Evolutionary conservation across 2,329 filamentous ascomycete species (phyloP).

Genomic region (Penicillium sp.): DNA sequence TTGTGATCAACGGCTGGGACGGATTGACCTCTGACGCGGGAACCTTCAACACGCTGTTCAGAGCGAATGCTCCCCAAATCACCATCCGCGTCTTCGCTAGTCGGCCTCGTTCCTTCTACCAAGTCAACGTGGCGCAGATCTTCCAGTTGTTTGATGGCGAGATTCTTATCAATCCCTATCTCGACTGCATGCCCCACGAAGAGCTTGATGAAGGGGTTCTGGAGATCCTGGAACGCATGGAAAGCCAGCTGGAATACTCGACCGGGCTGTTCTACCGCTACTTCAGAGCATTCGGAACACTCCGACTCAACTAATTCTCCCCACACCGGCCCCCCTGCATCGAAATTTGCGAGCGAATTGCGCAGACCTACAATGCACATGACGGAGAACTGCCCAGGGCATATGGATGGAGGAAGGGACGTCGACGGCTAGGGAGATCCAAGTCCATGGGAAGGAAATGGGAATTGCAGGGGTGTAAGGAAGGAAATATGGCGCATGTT

Average conservation of each 20-base stretch:
- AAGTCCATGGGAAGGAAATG: too few relatives aligned
- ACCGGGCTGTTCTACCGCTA: slow-evolving; percentile 7
- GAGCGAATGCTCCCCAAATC: slow-evolving; percentile 3
- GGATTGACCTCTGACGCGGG: background rate
- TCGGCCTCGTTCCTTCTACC: slow-evolving; percentile 6
- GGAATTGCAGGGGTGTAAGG: background rate
- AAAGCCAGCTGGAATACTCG: slow-evolving; percentile 6
- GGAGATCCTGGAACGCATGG: background rate
- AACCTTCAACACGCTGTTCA: slow-evolving; percentile 2
- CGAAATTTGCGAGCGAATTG: too few relatives aligned
- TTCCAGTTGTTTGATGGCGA: slow-evolving; percentile 2
- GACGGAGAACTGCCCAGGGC: background rate
- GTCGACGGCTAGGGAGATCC: background rate
- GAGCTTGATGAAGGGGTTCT: background rate
- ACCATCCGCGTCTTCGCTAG: slow-evolving; percentile 9
- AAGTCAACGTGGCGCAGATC: slow-evolving; percentile 7
- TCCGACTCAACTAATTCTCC: background rate
- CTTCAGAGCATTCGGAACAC: background rate
- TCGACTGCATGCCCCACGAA: background rate
- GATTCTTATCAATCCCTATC: background rate
- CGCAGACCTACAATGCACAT: background rate
- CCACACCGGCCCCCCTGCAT: background rate
- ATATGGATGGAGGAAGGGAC: background rate
- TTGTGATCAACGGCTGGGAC: slow-evolving; percentile 11
- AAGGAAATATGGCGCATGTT: background rate